Evolutionary conservation across 495 filamentous ascomycete species (phyloP).

Genomic region (Alectoria sarmentosa): DNA sequence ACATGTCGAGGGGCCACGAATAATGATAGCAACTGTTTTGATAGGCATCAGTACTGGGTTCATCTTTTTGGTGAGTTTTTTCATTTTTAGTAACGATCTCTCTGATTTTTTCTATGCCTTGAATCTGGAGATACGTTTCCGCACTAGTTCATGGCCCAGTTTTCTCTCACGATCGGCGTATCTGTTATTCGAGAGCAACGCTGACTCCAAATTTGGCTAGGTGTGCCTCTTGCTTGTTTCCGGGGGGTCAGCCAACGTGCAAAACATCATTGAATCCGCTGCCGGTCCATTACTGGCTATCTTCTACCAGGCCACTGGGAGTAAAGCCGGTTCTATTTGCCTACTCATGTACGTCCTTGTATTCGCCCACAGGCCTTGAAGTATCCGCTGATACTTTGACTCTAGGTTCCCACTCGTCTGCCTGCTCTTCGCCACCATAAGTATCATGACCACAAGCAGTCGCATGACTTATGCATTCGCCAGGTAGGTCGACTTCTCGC

Average conservation of each 20-base stretch:
- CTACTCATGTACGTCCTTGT: conserved; percentile 50
- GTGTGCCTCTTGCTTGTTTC: conserved; percentile 58
- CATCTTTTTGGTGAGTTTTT: conserved; percentile 45
- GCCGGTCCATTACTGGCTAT: conserved; percentile 64
- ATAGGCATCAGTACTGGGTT: conserved; percentile 64
- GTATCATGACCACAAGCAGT: conserved; percentile 69
- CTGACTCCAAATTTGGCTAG: background rate
- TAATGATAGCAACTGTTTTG: conserved; percentile 64
- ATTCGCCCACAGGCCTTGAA: conserved; percentile 8
- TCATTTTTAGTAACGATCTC: background rate
- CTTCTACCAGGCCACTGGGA: conserved; percentile 61
- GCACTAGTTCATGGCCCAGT: no score
- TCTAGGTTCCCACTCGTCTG: conserved; percentile 60
- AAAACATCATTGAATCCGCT: conserved; percentile 52
- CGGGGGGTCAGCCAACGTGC: conserved; percentile 36
- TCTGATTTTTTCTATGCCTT: no score
- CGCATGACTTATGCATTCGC: conserved; percentile 75
- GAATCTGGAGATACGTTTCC: no score
- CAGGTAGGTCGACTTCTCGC: conserved; percentile 32
- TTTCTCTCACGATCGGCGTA: no score
- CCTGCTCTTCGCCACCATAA: conserved; percentile 62
- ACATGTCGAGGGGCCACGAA: conserved; percentile 56
- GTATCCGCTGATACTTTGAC: conserved; percentile 28
- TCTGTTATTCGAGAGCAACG: background rate
- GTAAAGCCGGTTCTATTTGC: conserved; percentile 57